Percentiles rank a stretch among this genome's conserved stretches.
phyloP scores from a whole-genome alignment of 2,329 filamentous ascomycete species.

The Blastomyces emzantsi region DNA sequence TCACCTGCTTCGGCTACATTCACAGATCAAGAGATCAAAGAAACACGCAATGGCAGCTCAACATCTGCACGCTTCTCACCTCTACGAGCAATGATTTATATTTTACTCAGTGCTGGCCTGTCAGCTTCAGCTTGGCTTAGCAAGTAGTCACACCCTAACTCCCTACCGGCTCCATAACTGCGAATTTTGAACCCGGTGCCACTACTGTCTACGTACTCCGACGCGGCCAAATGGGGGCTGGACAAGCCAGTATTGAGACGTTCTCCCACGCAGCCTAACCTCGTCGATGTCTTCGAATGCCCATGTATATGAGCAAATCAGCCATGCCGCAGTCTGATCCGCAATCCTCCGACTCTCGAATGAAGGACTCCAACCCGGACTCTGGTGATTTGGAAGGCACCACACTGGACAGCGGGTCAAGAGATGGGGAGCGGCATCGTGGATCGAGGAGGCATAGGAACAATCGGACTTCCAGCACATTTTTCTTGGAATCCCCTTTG shows the following conservation, averaged over 20 bases:
- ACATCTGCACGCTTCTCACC: background rate
- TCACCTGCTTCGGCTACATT: background rate
- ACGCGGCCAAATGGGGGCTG: background rate
- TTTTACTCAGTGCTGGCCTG: background rate
- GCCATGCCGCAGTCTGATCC: background rate
- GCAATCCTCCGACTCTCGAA: background rate
- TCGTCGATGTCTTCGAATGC: background rate
- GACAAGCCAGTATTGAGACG: background rate
- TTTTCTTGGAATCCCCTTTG: slow-evolving; percentile 13
- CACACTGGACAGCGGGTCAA: slow-evolving; percentile 1
- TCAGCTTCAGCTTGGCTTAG: background rate
- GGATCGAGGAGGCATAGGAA: slow-evolving; percentile 8
- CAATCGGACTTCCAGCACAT: slow-evolving; percentile 14
- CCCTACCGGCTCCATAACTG: background rate
- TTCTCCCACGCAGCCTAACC: background rate
- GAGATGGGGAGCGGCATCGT: background rate
- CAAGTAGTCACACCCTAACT: background rate
- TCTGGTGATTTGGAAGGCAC: slow-evolving; percentile 3
- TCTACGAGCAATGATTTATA: background rate
- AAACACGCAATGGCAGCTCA: background rate
- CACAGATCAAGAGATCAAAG: background rate
- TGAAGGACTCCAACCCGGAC: background rate
- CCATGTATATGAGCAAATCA: background rate
- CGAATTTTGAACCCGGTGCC: background rate
- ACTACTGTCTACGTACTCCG: background rate